These are phyloP conservation scores for Solanum habrochaites DNA, from an alignment of 257 asterid genomes.

Conservation along the genomic window DNA sequence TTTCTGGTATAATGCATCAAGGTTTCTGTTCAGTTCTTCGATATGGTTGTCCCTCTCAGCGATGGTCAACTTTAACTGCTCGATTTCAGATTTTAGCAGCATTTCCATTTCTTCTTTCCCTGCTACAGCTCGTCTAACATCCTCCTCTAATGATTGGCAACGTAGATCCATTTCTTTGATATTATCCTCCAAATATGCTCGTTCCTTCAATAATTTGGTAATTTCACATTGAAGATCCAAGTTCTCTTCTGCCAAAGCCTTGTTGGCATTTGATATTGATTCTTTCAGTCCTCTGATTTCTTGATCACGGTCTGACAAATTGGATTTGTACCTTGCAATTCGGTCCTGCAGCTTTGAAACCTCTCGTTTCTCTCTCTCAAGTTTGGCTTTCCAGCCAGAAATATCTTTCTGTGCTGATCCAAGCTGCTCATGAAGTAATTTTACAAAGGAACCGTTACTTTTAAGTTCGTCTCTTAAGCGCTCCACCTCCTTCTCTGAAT, in stretches of 20 bases:
- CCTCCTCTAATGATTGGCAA: slow-evolving; percentile 65
- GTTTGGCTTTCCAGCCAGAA: slow-evolving; percentile 39
- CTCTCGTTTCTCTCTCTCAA: slow-evolving; percentile 62
- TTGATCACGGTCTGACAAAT: slow-evolving; percentile 69
- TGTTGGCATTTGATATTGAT: slow-evolving; percentile 62
- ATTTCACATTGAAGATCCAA: slow-evolving; percentile 51
- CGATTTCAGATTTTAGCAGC: slow-evolving; percentile 25
- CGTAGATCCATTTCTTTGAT: slow-evolving; percentile 62
- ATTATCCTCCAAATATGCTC: slow-evolving; percentile 51
- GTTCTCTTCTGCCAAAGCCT: slow-evolving; percentile 71
- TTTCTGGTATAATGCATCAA: slow-evolving; percentile 19
- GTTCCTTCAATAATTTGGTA: slow-evolving; percentile 37
- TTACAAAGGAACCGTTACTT: slow-evolving; percentile 20
- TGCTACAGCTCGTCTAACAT: slow-evolving; percentile 41
- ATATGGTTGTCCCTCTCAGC: slow-evolving; percentile 26
- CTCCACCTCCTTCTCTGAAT: slow-evolving; percentile 40
- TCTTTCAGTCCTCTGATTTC: slow-evolving; percentile 74
- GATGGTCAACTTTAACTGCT: slow-evolving; percentile 33
- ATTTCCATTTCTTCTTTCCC: slow-evolving; percentile 45
- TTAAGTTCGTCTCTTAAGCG: slow-evolving; percentile 34
- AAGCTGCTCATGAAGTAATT: slow-evolving; percentile 45
- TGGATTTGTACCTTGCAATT: slow-evolving; percentile 52
- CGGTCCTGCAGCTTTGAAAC: slow-evolving; percentile 60
- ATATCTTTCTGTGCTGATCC: slow-evolving; percentile 44
- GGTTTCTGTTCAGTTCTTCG: slow-evolving; percentile 26